Evolutionary conservation across 768 basidiomycete species (phyloP), one percentile per base, ranked within the genome.

Genomic region (Roridomyces roridus): DNA sequence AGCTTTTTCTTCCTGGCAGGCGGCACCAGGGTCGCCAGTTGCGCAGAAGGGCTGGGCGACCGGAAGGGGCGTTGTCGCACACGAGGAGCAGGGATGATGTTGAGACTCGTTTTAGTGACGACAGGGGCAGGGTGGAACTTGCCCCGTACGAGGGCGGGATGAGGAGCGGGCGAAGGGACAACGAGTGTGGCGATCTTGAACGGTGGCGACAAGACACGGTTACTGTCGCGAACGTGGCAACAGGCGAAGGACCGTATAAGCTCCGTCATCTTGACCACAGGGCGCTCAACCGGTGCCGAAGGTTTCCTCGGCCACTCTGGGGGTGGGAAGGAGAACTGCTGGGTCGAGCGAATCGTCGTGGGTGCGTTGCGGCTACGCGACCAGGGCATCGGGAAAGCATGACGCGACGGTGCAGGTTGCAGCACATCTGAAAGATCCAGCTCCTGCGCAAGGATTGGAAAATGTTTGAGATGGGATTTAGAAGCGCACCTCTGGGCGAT

Each of bases 271-370:
- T 44, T 23, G 0, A 55, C 36, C 10, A 9, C 17, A 5, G 53
- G 2, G 0, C 42, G 54, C 25, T 20, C 2, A 5, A 26, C 39
- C 1, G 42, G 40, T 6, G 24, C 31, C 4, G 70, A 48, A 14
- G 73, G 67, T 40, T 46, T 66, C 11, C 76, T 73, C 41, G 39
- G 35, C 77, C 77, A 79, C 6, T 48, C 12, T 9, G 74, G 72
- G 0, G 67, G n/a, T 9, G 74, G 62, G 41, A 76, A 74, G 10
- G 46, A 65, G 31, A 59, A 68, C 9, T 49, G 14, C 36, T 39
- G 52, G 7, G 58, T 55, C 20, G 21, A 8, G 9, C 21, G 23
- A 5, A 54, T 59, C 37, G 41, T 42, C 18, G 57, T 42, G 0
- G 48, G 37, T 40, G 42, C 21, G 3, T 46, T 18, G 2, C 39